phyloP scores from a whole-genome alignment of 345 rosid genomes.

The Syzygium aqueum region DNA sequence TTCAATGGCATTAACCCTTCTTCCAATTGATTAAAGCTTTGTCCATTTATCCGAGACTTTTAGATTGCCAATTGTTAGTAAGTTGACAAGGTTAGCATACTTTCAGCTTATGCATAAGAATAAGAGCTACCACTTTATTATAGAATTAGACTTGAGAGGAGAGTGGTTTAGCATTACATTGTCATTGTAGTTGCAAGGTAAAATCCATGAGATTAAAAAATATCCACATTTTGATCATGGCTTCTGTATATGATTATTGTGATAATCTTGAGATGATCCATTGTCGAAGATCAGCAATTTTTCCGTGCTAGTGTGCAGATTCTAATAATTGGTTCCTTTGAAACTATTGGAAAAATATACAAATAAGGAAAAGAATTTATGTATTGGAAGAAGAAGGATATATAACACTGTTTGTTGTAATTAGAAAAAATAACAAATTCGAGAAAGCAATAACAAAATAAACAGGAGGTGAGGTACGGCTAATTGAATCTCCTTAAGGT shows the following conservation, averaged over 20 bases:
- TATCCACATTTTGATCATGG: background rate
- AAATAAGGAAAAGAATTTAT: too few relatives aligned
- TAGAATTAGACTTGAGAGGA: background rate
- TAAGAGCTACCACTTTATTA: background rate
- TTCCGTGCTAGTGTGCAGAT: background rate
- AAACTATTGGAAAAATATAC: background rate
- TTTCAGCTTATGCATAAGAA: background rate
- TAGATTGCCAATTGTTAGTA: background rate
- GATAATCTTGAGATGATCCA: background rate
- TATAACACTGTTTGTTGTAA: background rate
- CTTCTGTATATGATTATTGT: background rate
- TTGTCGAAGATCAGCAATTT: background rate
- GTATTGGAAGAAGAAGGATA: too few relatives aligned
- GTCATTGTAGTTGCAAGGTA: background rate
- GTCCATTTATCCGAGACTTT: background rate
- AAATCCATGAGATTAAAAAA: background rate
- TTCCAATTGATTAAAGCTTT: background rate
- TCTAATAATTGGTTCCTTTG: background rate
- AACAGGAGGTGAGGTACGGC: fast-evolving
- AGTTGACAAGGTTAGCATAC: background rate
- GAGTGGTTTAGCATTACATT: background rate
- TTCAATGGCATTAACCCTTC: background rate
- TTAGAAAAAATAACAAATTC: too few relatives aligned
- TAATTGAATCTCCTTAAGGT: too few relatives aligned
- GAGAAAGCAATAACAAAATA: too few relatives aligned